Conservation (phyloP, 129 eudicot genomes). For the Escallonia herrerae region DNA sequence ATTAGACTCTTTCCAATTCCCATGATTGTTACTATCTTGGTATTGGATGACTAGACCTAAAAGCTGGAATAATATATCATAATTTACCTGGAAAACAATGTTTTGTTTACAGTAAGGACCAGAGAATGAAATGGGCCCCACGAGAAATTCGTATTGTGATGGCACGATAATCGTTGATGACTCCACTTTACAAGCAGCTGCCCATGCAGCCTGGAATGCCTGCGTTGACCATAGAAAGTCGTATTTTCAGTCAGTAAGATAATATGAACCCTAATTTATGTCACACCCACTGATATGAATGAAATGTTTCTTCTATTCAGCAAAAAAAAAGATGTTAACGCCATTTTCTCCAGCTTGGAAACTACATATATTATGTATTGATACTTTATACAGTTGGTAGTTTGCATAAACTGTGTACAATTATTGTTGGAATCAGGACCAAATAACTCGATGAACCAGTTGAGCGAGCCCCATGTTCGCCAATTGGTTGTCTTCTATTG, state of each 20-base stretch:
- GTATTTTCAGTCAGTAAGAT: background rate
- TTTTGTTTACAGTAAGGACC: conserved; percentile 69
- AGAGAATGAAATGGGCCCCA: conserved; percentile 81
- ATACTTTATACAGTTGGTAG: conserved; percentile 15
- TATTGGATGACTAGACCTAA: background rate
- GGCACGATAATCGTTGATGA: conserved; percentile 67
- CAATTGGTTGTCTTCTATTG: conserved; percentile 16
- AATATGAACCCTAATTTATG: background rate
- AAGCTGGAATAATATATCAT: background rate
- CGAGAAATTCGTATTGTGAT: conserved; percentile 52
- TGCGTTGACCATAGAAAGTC: conserved; percentile 18
- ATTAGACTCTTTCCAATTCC: background rate
- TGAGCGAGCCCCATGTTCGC: conserved; percentile 15
- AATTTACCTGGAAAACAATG: conserved; percentile 71
- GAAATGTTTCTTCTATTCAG: no score
- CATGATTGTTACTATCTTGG: background rate
- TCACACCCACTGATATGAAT: no score
- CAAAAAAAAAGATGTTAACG: no score
- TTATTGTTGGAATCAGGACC: conserved; percentile 18
- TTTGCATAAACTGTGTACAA: conserved; percentile 21
- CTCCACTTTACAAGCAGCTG: conserved; percentile 77
- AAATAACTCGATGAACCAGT: conserved; percentile 31
- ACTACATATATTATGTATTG: background rate
- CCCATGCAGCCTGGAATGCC: conserved; percentile 91
- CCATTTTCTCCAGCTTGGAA: background rate